Evolutionary conservation across 257 asterid genomes (phyloP), one percentile per base, ranked within the genome.

Genomic region (Schizonepeta tenuifolia): DNA sequence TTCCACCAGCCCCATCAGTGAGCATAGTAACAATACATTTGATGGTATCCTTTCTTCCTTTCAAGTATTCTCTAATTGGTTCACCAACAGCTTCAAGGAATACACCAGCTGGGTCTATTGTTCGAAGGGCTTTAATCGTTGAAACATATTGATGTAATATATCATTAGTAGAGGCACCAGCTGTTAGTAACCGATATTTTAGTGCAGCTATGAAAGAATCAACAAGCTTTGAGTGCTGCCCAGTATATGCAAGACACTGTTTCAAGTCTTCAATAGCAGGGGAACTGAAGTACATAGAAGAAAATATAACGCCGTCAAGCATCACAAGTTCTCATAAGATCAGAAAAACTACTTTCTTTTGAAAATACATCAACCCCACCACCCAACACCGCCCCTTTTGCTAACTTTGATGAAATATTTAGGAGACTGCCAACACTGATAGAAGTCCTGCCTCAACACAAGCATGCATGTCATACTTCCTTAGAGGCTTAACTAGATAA

Each of bases 131-230:
- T 78, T 90, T 94, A 66, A 94, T 89, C 51, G 99, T 94, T 46
- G 96, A 94, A 80, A 94, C 90, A 73, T 94, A 94, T 74, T 94
- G 99, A 77, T 83, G 96, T 67, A 94, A 78, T 80, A 94, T 94
- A 76, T 94, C 99, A 73, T 92, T 87, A 67, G 99, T 94, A 58
- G 99, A 94, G 73, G 99, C 99, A 71, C 99, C 99, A 65, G 99
- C 99, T 38, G 98, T 94, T 28, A 94, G 86, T 79, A 94, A 82
- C 41, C 99, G 94, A 77, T 94, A 92, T 77, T 87, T 85, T 71
- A 94, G 72, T 33, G 98, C 86, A 33, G 96, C 88, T 71, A 88
- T 91, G 87, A 94, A 94, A 47, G 97, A 94, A 84, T 94, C 99
- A 17, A 91, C 99, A 73, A 94, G 89, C 89, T 94, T 94, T 43